Conservation (phyloP, 371 early-diverging fungal genomes). For the Mortierella sp. region DNA sequence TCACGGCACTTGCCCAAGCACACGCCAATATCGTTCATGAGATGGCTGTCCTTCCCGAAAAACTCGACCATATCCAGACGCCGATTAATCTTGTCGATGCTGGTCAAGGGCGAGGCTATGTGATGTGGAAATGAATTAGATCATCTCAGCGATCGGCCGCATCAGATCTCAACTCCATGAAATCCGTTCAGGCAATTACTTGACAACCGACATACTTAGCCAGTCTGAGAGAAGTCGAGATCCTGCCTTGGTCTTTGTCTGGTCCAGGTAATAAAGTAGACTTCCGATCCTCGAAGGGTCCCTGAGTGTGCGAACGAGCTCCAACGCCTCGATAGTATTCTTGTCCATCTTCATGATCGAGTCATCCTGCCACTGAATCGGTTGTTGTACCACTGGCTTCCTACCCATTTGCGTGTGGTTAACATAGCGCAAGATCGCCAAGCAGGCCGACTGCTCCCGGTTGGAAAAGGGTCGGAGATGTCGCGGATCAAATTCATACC, state of each 20-base stretch:
- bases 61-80: slow-evolving; percentile 80
- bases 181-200: neutral
- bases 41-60: slow-evolving; percentile 64
- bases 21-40: slow-evolving; percentile 65
- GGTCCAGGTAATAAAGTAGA: slow-evolving; percentile 76
- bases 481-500: slow-evolving; percentile 32
- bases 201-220: slow-evolving; percentile 61
- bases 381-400: slow-evolving; percentile 63
- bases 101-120: slow-evolving; percentile 72
- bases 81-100: slow-evolving; percentile 64
- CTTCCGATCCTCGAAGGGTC: slow-evolving; percentile 70
- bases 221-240: slow-evolving; percentile 79
- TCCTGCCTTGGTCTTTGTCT: slow-evolving; percentile 86
- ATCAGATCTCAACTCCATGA: too few species aligned
- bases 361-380: slow-evolving; percentile 60
- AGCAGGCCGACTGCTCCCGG: slow-evolving; percentile 64
- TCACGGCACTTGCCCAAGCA: slow-evolving; percentile 72
- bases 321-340: slow-evolving; percentile 71
- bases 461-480: slow-evolving; percentile 50
- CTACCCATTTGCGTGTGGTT: slow-evolving; percentile 66
- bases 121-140: neutral
- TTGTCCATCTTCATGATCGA: slow-evolving; percentile 72
- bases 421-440: slow-evolving; percentile 68
- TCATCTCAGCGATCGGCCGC: too few species aligned
- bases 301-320: slow-evolving; percentile 65